Evolutionary conservation across 2,329 filamentous ascomycete species (phyloP).

Genomic region (Fragosphaeria purpurea): DNA sequence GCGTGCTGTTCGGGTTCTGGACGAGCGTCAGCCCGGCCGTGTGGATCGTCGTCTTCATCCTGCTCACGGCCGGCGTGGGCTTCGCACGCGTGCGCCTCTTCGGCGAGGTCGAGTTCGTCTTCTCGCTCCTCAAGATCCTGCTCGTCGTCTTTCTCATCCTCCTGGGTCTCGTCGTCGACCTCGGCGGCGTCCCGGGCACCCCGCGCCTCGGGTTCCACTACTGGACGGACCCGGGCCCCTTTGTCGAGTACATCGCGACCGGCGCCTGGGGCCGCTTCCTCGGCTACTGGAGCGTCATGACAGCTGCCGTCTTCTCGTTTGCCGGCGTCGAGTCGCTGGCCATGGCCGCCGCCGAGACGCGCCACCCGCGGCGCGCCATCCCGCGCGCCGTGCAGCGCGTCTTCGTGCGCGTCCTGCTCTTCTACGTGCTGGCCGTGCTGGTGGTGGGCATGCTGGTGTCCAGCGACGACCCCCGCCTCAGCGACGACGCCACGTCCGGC

Average conservation of each 20-base stretch:
- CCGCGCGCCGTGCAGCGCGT: slow-evolving; percentile 64
- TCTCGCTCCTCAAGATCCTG: slow-evolving; percentile 50
- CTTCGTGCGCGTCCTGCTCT: slow-evolving; percentile 62
- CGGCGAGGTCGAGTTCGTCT: slow-evolving; percentile 54
- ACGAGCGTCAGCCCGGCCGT: slow-evolving; percentile 27
- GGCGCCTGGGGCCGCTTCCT: slow-evolving; percentile 45
- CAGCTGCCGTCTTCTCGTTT: slow-evolving; percentile 52
- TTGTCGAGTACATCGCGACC: slow-evolving; percentile 35
- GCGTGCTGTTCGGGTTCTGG: slow-evolving; percentile 55
- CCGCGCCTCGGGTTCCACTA: slow-evolving; percentile 40
- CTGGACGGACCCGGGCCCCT: slow-evolving; percentile 38
- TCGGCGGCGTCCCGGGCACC: slow-evolving; percentile 43
- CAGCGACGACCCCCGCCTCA: slow-evolving; percentile 47
- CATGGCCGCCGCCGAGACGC: slow-evolving; percentile 52
- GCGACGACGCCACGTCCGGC: slow-evolving; percentile 24
- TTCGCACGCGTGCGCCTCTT: slow-evolving; percentile 44
- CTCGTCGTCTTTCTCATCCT: slow-evolving; percentile 49
- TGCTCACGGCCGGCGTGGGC: slow-evolving; percentile 44
- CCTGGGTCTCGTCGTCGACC: slow-evolving; percentile 44
- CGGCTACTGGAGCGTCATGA: slow-evolving; percentile 47
- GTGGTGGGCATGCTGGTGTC: slow-evolving; percentile 61
- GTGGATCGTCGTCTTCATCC: slow-evolving; percentile 36
- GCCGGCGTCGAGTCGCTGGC: slow-evolving; percentile 44
- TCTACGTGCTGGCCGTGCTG: slow-evolving; percentile 57
- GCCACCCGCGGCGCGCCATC: slow-evolving; percentile 61